A percentile compares a stretch with the other conserved stretches of the same genome.
Evolutionary conservation across 768 basidiomycete genomes (phyloP).

Genomic region (Chlorophyllum brunneum): DNA sequence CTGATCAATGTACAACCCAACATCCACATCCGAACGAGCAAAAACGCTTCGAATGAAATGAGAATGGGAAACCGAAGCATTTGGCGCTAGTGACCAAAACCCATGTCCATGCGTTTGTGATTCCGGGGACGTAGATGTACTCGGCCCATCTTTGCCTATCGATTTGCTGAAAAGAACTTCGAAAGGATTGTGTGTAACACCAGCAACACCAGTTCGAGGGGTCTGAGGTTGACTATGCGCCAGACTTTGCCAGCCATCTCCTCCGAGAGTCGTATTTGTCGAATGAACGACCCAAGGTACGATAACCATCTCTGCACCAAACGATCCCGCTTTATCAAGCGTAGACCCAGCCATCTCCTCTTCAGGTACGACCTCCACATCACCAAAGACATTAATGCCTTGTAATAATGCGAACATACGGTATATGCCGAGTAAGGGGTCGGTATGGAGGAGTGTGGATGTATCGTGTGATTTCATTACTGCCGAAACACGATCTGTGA

Average conservation of each 20-base stretch:
- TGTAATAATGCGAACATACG: constrained; percentile 74
- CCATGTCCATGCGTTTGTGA: neutral
- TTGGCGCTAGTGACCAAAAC: neutral
- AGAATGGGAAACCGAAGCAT: constrained; percentile 58
- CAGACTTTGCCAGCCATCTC: neutral
- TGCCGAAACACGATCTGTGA: constrained; percentile 81
- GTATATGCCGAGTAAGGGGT: constrained; percentile 72
- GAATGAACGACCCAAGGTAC: constrained; percentile 64
- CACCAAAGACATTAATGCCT: constrained; percentile 57
- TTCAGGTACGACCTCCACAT: constrained; percentile 70
- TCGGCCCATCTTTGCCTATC: constrained; percentile 25
- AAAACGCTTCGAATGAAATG: constrained; percentile 85
- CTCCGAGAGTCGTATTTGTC: constrained; percentile 11
- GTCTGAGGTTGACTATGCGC: neutral
- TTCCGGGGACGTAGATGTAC: neutral
- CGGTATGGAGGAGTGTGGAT: constrained; percentile 65
- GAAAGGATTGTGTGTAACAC: constrained; percentile 56
- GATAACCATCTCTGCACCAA: constrained; percentile 69
- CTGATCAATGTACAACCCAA: constrained; percentile 81
- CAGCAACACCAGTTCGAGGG: neutral
- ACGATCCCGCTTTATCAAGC: constrained; percentile 56
- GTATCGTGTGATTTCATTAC: constrained; percentile 79
- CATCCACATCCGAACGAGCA: constrained; percentile 63
- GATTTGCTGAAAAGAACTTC: constrained; percentile 53
- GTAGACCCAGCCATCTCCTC: constrained; percentile 74